phyloP scores from a whole-genome alignment of 2,329 filamentous ascomycete species.

The Escovopsis sp. region DNA sequence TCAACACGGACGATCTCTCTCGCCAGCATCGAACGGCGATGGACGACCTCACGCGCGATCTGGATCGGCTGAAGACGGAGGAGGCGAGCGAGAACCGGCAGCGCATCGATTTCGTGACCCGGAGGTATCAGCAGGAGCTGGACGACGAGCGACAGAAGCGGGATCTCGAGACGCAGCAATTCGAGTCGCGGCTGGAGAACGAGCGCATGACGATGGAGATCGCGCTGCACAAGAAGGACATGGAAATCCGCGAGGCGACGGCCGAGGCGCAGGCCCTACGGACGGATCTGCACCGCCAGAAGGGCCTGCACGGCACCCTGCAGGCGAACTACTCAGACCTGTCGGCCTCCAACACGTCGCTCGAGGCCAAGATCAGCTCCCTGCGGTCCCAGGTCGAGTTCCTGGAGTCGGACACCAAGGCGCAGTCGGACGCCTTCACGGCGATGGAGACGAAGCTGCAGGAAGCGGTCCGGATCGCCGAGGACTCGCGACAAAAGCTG shows the following conservation, averaged over 20 bases:
- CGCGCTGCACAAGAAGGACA: slow-evolving; percentile 35
- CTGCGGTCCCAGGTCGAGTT: slow-evolving; percentile 75
- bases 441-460: slow-evolving; percentile 67
- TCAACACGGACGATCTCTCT: slow-evolving; percentile 19
- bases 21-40: slow-evolving; percentile 19
- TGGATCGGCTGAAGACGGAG: slow-evolving; percentile 24
- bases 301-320: slow-evolving; percentile 38
- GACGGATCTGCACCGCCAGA: slow-evolving; percentile 45
- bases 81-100: slow-evolving; percentile 47
- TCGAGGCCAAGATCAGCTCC: slow-evolving; percentile 62
- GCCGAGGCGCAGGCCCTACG: slow-evolving; percentile 29
- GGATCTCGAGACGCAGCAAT: slow-evolving; percentile 48
- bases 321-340: slow-evolving; percentile 41
- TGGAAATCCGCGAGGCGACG: slow-evolving; percentile 34
- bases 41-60: slow-evolving; percentile 29
- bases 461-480: slow-evolving; percentile 55
- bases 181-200: slow-evolving; percentile 36
- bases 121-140: slow-evolving; percentile 46
- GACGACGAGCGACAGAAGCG: slow-evolving; percentile 46
- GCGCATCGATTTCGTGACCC: slow-evolving; percentile 48
- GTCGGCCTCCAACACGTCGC: slow-evolving; percentile 43
- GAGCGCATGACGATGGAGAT: slow-evolving; percentile 36
- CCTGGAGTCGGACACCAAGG: slow-evolving; percentile 76
- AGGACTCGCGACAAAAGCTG: slow-evolving; percentile 62
- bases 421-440: slow-evolving; percentile 74